Base-by-base conservation (phyloP, 192 early-diverging fungal species). In the Kickxella alabastrina region DNA sequence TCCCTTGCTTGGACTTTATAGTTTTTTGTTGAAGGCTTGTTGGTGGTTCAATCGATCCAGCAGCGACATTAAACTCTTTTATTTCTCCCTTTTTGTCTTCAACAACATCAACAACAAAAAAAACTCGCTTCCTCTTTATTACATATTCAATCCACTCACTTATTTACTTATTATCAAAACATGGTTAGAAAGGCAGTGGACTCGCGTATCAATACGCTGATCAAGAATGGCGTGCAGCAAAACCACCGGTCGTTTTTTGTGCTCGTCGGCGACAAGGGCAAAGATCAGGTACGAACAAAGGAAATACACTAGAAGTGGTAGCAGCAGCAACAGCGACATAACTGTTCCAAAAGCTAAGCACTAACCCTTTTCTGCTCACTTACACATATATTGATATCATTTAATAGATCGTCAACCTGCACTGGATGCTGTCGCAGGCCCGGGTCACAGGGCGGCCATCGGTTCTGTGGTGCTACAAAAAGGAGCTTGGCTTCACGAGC, bases 401-500 rank as follows among this genome's bases (percentile, higher is more conserved):
- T n/a, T n/a, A n/a, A n/a, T 75, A 93, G 82, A 85, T 98, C 37
- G 94, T 96, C 29, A 99, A 95, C 59, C 78, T 99, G 52, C 96
- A 99, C 71, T 97, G 90, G 83, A 80, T 99, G 53, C 79, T 97
- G 10, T 90, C 91, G 23, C 94, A 99, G 78, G 90, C 93, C 10
- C 83, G 92, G 49, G 90, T 95, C 12, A 80, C 88, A 1, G 84
- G 87, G 6, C 76, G 94, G 26, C 94, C 96, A 10, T 90, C 85
- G 12, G 96, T 99, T n/a, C 83, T 99, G 23, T 99, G 96, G 96
- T 99, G 96, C 77, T 99, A 99, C 80, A 97, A 99, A 63, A 99
- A 97, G 71, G 94, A 97, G 2, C 82, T 99, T 1, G 92, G 93
- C 7, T 99, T 99, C 72, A 90, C 81, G 28, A 87, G 85, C 54